Evolutionary conservation across 2,329 filamentous ascomycete genomes (phyloP).

Genomic region (Furcasterigmium sp.): DNA sequence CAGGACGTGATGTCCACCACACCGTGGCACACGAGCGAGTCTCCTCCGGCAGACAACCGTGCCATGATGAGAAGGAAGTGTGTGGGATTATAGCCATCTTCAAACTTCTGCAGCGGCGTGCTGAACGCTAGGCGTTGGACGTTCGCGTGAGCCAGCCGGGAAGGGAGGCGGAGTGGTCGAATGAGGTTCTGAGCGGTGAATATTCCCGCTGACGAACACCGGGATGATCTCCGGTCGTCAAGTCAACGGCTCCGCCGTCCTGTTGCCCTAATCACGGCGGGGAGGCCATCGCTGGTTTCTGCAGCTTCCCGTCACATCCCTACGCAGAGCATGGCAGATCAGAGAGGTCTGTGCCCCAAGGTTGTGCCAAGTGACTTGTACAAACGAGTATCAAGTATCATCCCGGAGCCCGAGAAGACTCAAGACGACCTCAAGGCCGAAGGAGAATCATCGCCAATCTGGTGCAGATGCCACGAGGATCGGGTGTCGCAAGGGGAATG

Average conservation of each 20-base stretch:
- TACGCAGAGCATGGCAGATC: background rate
- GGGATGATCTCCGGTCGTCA: conserved; percentile 18
- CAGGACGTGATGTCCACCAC: conserved; percentile 1
- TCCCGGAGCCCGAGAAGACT: too few relatives aligned
- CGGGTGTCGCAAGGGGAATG: background rate
- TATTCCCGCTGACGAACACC: too few relatives aligned
- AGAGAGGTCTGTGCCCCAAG: conserved; percentile 2
- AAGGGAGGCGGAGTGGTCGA: too few relatives aligned
- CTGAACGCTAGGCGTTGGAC: too few relatives aligned
- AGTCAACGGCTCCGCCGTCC: conserved; percentile 28
- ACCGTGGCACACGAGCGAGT: background rate
- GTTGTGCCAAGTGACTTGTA: background rate
- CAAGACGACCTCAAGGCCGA: too few relatives aligned
- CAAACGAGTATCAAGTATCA: too few relatives aligned
- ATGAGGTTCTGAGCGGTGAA: too few relatives aligned
- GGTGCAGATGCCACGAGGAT: too few relatives aligned
- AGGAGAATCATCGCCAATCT: too few relatives aligned
- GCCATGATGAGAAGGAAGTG: background rate
- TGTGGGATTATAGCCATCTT: background rate
- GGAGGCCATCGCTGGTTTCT: conserved; percentile 26
- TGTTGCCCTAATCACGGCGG: conserved; percentile 16
- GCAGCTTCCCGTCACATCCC: conserved; percentile 26
- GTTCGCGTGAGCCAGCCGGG: too few relatives aligned
- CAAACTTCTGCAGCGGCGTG: too few relatives aligned
- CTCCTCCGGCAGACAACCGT: background rate